A percentile compares a stretch with the other conserved stretches of the same genome.
phyloP scores from a whole-genome alignment of 75 land plant genomes.

The Pinus taeda region DNA sequence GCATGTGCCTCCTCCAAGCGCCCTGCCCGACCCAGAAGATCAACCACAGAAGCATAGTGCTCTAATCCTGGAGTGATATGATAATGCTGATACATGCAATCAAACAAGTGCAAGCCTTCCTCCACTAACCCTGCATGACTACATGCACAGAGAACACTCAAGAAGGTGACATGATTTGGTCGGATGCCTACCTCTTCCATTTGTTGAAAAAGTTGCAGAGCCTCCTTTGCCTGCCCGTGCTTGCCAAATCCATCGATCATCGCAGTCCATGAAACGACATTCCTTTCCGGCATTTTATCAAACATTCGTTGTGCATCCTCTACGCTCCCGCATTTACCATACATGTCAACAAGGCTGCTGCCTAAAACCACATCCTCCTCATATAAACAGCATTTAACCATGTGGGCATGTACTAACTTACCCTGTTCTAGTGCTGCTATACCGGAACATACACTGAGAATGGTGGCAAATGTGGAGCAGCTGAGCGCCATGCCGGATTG shows the following conservation, averaged over 20 bases:
- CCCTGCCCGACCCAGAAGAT: constrained; percentile 65
- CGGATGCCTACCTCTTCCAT: constrained; percentile 29
- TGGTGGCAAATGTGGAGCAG: constrained; percentile 45
- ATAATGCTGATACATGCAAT: constrained; percentile 29
- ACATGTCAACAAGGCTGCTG: constrained; percentile 49
- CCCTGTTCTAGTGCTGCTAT: constrained; percentile 23
- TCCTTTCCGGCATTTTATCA: constrained; percentile 22
- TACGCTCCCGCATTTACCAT: constrained; percentile 34
- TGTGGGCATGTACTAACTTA: constrained; percentile 34
- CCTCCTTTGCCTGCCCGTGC: constrained; percentile 28
- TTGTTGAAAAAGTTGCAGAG: constrained; percentile 41
- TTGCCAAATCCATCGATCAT: constrained; percentile 50
- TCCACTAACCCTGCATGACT: constrained; percentile 61
- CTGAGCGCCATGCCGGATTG: constrained; percentile 34
- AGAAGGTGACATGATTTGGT: constrained; percentile 68
- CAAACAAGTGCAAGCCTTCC: constrained; percentile 41
- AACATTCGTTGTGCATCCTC: constrained; percentile 25
- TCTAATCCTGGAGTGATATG: constrained; percentile 33
- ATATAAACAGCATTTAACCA: constrained; percentile 46
- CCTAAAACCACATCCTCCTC: constrained; percentile 24
- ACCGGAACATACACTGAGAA: constrained; percentile 41
- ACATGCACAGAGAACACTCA: constrained; percentile 58
- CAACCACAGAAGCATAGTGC: constrained; percentile 67
- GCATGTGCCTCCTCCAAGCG: constrained; percentile 39
- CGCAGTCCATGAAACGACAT: constrained; percentile 48